Evolutionary conservation across 2,329 filamentous ascomycete species (phyloP).

Genomic region (Lachnellula hyalina): DNA sequence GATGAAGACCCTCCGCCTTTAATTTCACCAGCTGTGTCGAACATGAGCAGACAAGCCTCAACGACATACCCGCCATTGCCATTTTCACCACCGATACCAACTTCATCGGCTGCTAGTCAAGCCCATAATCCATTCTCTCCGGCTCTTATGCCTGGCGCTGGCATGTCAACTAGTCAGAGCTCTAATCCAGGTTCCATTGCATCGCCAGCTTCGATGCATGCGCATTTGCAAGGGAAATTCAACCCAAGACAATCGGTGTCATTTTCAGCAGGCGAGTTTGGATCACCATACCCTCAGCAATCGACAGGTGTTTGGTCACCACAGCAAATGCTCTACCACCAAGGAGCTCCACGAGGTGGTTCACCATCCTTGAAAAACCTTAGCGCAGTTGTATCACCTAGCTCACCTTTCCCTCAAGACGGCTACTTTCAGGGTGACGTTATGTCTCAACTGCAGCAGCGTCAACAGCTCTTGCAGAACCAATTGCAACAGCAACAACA

Average conservation of each 20-base stretch:
- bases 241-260: constrained; percentile 70
- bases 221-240: constrained; percentile 49
- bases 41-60: constrained; percentile 61
- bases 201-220: constrained; percentile 67
- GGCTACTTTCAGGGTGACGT: constrained; percentile 34
- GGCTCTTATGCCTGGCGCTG: constrained; percentile 53
- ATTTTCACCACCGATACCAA: constrained; percentile 78
- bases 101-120: constrained; percentile 68
- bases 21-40: constrained; percentile 60
- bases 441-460: constrained; percentile 41
- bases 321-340: constrained; percentile 48
- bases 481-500: constrained; percentile 46
- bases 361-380: constrained; percentile 59
- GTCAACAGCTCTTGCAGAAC: constrained; percentile 43
- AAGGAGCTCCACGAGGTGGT: constrained; percentile 48
- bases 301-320: constrained; percentile 55
- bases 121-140: constrained; percentile 50
- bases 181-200: constrained; percentile 59
- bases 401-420: constrained; percentile 52
- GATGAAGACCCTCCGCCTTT: constrained; percentile 63
- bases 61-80: constrained; percentile 70
- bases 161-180: constrained; percentile 56
- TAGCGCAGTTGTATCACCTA: constrained; percentile 55
- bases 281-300: constrained; percentile 63
- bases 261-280: constrained; percentile 53